Conservation (phyloP, 352 stramenopile species). For the Phytophthora melonis region DNA sequence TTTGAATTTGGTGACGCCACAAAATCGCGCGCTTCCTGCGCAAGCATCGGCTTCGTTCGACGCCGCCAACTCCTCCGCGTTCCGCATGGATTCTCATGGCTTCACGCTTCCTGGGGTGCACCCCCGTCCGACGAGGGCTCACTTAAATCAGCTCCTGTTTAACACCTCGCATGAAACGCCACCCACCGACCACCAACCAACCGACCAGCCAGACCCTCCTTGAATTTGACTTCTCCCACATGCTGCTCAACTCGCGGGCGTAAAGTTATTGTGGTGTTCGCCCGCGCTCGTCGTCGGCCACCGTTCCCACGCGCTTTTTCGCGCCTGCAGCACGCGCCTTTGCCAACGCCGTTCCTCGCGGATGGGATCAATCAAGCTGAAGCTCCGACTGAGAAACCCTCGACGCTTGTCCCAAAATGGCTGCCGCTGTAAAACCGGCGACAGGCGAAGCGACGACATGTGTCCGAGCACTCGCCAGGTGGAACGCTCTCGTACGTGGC, state of each 20-base stretch:
- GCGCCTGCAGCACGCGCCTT: not conserved
- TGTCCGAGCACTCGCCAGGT: conserved; percentile 2
- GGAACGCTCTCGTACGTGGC: conserved; percentile 5
- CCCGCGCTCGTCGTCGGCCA: not conserved
- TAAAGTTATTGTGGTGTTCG: conserved; percentile 3
- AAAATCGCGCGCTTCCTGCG: conserved; percentile 10
- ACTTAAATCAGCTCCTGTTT: conserved; percentile 5
- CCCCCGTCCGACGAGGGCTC: not conserved
- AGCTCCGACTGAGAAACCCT: conserved; percentile 4
- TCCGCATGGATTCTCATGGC: not conserved
- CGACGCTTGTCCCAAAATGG: conserved; percentile 9
- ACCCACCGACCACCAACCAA: not conserved
- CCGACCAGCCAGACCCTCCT: too few species aligned
- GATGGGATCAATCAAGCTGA: conserved; percentile 17
- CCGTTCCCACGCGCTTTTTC: conserved; percentile 11
- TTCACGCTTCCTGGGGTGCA: not conserved
- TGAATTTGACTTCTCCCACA: not conserved
- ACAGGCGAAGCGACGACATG: conserved; percentile 24
- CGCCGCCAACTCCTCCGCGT: not conserved
- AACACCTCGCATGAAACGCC: conserved; percentile 5
- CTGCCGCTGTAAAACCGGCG: conserved; percentile 11
- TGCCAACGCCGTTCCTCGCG: conserved; percentile 8
- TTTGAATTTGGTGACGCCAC: conserved; percentile 21
- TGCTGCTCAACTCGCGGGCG: not conserved
- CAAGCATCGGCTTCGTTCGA: not conserved